Evolutionary conservation across 805 yeast species (phyloP).

Genomic region (Candida ortonii): DNA sequence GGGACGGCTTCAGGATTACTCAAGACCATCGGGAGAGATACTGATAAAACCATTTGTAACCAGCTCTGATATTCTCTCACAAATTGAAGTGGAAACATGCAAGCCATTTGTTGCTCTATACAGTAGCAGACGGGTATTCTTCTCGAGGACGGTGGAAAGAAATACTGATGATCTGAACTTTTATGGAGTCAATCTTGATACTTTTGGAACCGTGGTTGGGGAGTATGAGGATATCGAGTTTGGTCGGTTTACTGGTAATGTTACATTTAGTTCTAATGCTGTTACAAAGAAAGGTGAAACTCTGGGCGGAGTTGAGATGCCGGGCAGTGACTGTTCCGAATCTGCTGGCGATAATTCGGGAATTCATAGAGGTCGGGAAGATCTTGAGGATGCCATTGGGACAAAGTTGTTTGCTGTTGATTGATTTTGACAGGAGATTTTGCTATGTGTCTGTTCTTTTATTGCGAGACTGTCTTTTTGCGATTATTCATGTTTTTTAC

Average conservation of each 20-base stretch:
- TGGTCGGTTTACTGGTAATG: conserved; percentile 19
- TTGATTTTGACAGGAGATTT: conserved; percentile 1
- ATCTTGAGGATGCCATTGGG: conserved; percentile 8
- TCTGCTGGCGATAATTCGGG: conserved; percentile 1
- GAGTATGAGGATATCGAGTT: conserved; percentile 16
- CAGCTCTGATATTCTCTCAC: conserved; percentile 40
- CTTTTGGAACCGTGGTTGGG: conserved; percentile 15
- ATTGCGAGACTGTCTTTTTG: too few relatives aligned
- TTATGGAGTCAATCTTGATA: conserved; percentile 9
- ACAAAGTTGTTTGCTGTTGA: conserved; percentile 3
- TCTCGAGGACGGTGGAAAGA: conserved; percentile 16
- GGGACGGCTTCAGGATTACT: too few relatives aligned
- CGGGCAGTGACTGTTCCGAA: neutral
- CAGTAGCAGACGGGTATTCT: conserved; percentile 24
- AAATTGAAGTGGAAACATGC: conserved; percentile 58
- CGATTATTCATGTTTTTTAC: too few relatives aligned
- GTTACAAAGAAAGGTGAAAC: neutral
- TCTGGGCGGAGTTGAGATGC: neutral
- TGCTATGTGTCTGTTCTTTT: too few relatives aligned
- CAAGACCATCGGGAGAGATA: neutral
- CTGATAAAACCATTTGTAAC: conserved; percentile 19
- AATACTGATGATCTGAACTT: neutral
- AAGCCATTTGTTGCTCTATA: conserved; percentile 29
- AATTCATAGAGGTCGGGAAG: conserved; percentile 6
- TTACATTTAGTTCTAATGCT: conserved; percentile 11